A percentile compares a stretch with the other conserved stretches of the same genome.
These are phyloP conservation scores for Kodamaea kaohsiungensis DNA, from an alignment of 805 yeast genomes.

Conservation along the genomic window DNA sequence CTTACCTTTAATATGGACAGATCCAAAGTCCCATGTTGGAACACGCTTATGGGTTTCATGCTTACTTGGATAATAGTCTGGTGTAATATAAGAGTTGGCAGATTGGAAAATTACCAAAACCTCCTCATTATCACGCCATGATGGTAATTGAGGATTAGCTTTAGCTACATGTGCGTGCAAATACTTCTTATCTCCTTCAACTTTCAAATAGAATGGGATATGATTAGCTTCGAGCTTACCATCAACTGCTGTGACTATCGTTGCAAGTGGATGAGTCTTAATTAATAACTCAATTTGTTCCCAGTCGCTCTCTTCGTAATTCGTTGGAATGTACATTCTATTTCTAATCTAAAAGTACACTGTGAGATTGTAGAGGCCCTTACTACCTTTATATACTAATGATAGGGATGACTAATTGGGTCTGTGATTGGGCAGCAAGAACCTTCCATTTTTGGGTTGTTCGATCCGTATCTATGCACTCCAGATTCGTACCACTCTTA, in stretches of 20 bases:
- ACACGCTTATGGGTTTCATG: slow-evolving; percentile 58
- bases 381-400: background rate
- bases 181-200: slow-evolving; percentile 36
- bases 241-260: slow-evolving; percentile 45
- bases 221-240: slow-evolving; percentile 54
- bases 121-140: slow-evolving; percentile 37
- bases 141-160: slow-evolving; percentile 50
- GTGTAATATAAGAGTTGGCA: slow-evolving; percentile 53
- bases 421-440: background rate
- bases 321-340: slow-evolving; percentile 39
- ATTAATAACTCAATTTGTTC: slow-evolving; percentile 44
- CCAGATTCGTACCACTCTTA: background rate
- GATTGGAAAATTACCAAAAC: slow-evolving; percentile 56
- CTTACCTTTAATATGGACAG: slow-evolving; percentile 57
- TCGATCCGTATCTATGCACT: background rate
- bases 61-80: slow-evolving; percentile 60
- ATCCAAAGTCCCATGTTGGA: slow-evolving; percentile 70
- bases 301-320: slow-evolving; percentile 34
- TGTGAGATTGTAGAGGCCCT: too few species aligned
- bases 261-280: slow-evolving; percentile 51
- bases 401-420: background rate
- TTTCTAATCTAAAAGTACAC: background rate
- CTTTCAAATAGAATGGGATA: slow-evolving; percentile 51
- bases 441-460: background rate
- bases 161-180: slow-evolving; percentile 59